Evolutionary conservation across 2,329 filamentous ascomycete genomes (phyloP).

Genomic region (Colletotrichum spaethianum): DNA sequence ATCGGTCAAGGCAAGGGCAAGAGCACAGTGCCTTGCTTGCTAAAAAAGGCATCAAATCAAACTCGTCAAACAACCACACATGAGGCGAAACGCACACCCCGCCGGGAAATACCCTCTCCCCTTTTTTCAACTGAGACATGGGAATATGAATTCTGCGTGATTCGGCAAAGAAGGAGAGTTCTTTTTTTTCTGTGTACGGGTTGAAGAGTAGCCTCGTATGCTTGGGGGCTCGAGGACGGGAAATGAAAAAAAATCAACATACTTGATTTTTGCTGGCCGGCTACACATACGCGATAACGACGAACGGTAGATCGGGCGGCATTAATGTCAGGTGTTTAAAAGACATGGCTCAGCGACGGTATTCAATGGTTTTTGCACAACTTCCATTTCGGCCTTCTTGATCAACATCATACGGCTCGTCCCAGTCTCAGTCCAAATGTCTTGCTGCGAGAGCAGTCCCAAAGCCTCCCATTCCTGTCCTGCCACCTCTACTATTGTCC

Average conservation of each 20-base stretch:
- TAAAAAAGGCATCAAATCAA: conserved; percentile 66
- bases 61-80: conserved; percentile 57
- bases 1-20: conserved; percentile 72
- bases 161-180: conserved; percentile 24
- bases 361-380: conserved; percentile 40
- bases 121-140: conserved; percentile 37
- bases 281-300: conserved; percentile 42
- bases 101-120: conserved; percentile 42
- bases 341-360: conserved; percentile 41
- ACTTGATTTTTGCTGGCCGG: conserved; percentile 42
- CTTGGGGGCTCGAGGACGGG: conserved; percentile 38
- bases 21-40: conserved; percentile 64
- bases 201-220: conserved; percentile 39
- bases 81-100: conserved; percentile 43
- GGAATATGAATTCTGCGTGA: conserved; percentile 41
- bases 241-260: conserved; percentile 39
- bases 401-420: not conserved
- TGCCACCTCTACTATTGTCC: not conserved
- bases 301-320: conserved; percentile 41
- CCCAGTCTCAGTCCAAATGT: conserved; percentile 4
- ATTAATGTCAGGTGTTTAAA: conserved; percentile 42
- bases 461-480: not conserved
- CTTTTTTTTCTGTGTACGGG: conserved; percentile 21
- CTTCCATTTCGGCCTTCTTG: conserved; percentile 12
- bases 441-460: conserved; percentile 3